These are phyloP conservation scores for Bjerkandera adusta DNA, from an alignment of 1,284 basidiomycete species.

Conservation along the genomic window DNA sequence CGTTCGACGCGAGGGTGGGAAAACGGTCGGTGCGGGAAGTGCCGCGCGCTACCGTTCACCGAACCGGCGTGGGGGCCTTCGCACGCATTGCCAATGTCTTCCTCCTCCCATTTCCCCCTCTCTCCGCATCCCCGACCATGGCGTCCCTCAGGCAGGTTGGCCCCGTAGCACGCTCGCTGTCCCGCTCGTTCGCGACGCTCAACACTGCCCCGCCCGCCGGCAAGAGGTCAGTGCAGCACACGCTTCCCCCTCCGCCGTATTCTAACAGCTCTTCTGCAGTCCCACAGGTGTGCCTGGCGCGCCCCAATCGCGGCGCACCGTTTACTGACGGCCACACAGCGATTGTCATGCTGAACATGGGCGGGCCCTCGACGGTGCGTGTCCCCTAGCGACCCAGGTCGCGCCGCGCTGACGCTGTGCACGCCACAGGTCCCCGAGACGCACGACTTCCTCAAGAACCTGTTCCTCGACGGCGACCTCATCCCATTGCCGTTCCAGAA, in stretches of 20 bases:
- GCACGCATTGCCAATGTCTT: too few species aligned
- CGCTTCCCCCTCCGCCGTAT: too few species aligned
- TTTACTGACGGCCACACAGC: conserved; percentile 42
- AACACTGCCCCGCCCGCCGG: conserved; percentile 31
- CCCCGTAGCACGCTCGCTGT: too few species aligned
- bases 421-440: conserved; percentile 74
- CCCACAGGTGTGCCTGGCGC: conserved; percentile 53
- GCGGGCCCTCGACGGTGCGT: conserved; percentile 87
- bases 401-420: background rate
- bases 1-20: too few species aligned
- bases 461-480: conserved; percentile 94
- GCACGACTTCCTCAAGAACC: conserved; percentile 86
- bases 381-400: background rate
- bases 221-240: conserved; percentile 32
- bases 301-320: background rate
- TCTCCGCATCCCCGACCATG: conserved; percentile 7
- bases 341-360: conserved; percentile 99
- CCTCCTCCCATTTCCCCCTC: background rate
- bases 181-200: conserved; percentile 29
- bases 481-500: conserved; percentile 95
- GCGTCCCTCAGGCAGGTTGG: too few species aligned
- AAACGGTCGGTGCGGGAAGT: too few species aligned
- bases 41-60: too few species aligned
- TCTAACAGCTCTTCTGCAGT: conserved; percentile 32
- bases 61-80: too few species aligned